phyloP scores from a whole-genome alignment of 176 grass and related monocot genomes.

The Bolboschoenus planiculmis region DNA sequence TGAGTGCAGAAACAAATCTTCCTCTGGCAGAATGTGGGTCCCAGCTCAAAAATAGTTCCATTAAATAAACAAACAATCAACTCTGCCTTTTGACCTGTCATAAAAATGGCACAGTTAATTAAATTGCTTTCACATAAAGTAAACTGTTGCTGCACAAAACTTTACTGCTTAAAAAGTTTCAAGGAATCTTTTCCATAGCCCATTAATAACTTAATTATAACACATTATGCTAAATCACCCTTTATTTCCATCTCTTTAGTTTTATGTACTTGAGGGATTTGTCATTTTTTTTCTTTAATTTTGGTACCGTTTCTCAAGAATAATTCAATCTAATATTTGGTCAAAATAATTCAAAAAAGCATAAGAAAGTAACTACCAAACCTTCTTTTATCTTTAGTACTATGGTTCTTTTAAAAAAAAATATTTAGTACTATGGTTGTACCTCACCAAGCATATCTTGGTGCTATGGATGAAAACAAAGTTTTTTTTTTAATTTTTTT shows the following conservation, averaged over 20 bases:
- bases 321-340: neutral
- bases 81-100: conserved; percentile 12
- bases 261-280: neutral
- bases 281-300: neutral
- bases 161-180: conserved; percentile 12
- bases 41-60: neutral
- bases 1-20: conserved; percentile 12
- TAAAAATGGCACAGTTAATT: neutral
- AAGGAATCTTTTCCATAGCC: neutral
- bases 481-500: neutral
- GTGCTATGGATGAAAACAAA: neutral
- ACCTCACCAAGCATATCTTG: neutral
- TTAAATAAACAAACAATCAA: neutral
- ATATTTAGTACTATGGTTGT: neutral
- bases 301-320: neutral
- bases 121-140: conserved; percentile 11
- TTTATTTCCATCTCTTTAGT: neutral
- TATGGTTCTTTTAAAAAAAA: neutral
- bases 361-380: neutral
- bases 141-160: neutral
- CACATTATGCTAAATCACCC: neutral
- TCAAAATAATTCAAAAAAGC: neutral
- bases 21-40: conserved; percentile 14
- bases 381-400: neutral
- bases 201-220: neutral